phyloP scores from a whole-genome alignment of 768 basidiomycete species.

The Amylocystis lapponica region DNA sequence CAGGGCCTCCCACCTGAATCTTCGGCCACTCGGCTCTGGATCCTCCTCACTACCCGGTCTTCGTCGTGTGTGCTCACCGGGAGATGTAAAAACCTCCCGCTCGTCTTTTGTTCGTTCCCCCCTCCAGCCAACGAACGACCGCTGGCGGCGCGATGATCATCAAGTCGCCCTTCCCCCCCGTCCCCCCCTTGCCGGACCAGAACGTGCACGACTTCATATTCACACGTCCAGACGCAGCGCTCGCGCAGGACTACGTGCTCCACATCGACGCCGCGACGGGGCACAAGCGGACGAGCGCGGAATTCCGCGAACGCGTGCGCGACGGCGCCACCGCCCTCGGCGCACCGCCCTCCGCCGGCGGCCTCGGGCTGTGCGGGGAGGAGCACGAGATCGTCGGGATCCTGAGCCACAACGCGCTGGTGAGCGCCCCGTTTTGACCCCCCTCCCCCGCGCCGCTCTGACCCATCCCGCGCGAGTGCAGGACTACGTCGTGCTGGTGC shows the following conservation, averaged over 20 bases:
- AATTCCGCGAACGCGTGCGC: conserved; percentile 45
- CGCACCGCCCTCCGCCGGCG: conserved; percentile 39
- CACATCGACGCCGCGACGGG: conserved; percentile 54
- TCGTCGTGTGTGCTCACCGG: no score
- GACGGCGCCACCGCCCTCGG: conserved; percentile 52
- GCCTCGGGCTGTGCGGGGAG: conserved; percentile 43
- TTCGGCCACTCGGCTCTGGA: no score
- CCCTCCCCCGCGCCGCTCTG: no score
- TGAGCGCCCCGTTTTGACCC: no score
- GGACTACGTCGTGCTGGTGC: conserved; percentile 49
- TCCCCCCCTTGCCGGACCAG: conserved; percentile 40
- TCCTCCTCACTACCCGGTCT: no score
- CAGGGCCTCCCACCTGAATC: no score
- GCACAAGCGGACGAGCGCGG: conserved; percentile 35
- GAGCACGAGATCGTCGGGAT: conserved; percentile 61
- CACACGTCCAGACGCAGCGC: conserved; percentile 39
- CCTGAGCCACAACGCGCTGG: conserved; percentile 63
- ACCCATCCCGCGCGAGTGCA: neutral
- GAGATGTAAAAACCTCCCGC: no score
- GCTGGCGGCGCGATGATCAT: no score
- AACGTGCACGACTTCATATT: conserved; percentile 55
- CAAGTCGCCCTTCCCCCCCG: conserved; percentile 51
- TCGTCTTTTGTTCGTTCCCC: no score
- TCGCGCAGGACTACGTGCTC: conserved; percentile 38
- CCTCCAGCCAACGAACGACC: no score